Evolutionary conservation across 2,329 filamentous ascomycete species (phyloP), one percentile per base, ranked within the genome.

Genomic region (Ascochyta clinopodiicola): DNA sequence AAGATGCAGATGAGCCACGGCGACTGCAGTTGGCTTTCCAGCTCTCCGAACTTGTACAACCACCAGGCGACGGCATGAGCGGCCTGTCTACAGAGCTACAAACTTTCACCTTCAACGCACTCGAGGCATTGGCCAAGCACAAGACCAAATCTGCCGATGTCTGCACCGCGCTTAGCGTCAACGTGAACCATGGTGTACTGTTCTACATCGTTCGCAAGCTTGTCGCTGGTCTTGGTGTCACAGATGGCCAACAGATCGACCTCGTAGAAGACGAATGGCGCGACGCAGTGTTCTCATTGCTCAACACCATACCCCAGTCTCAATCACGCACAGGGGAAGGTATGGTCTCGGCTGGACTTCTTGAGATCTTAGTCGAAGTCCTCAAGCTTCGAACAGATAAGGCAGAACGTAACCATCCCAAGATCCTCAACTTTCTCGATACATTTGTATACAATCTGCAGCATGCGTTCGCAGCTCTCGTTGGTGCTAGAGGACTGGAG

Each of bases 151-250:
- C 88, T 27, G 80, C 86, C 31, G 95, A 99, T 72, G 89, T 99
- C 22, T 88, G 92, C 60, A 88, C 91, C 37, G 92, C 95, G n/a
- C 80, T 99, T 37, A 96, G 92, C 68, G 91, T 96, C 49, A 96
- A 94, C 65, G 94, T 98, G 34, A 98, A 96, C 67, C 96, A 99
- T 67, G 96, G 95, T 13, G 89, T 98, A 27, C 82, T 99, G 39
- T 89, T 98, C 63, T 98, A 97, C 69, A 85, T 97, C 63, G 89
- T 96, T 44, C 86, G 94, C 51, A 97, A 96, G 75, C 91, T 92
- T 9, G 90, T 98, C 53, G 88, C 89, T 17, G 90, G 92, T 60
- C 88, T 99, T 78, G 86, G 63, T 22, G 60, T 64, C 21, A 81
- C 86, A 35, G 73, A 75, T 13, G 63, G 54, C 19, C 29, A 84